phyloP scores from a whole-genome alignment of 2,329 filamentous ascomycete genomes.

The Westerdykella sp. region DNA sequence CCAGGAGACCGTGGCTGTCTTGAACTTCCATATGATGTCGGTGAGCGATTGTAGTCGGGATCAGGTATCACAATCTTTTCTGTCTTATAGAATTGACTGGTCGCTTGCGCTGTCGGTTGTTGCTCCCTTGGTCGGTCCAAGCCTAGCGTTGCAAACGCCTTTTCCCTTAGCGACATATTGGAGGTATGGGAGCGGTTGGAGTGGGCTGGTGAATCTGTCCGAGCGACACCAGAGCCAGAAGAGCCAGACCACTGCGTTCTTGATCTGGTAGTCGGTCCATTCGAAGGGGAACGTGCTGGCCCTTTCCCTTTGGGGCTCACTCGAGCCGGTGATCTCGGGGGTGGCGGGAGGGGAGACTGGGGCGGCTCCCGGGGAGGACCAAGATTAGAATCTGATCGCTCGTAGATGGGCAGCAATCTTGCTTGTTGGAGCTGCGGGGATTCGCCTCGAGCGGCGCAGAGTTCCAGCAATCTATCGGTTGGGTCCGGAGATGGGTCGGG shows the following conservation, averaged over 20 bases:
- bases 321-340: not conserved
- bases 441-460: conserved; percentile 7
- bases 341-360: conserved; percentile 11
- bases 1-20: not conserved
- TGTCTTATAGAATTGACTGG: not conserved
- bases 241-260: not conserved
- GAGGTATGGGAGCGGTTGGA: conserved; percentile 10
- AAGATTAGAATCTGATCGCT: conserved; percentile 9
- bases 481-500: conserved; percentile 25
- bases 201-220: not conserved
- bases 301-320: no score
- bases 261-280: not conserved
- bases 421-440: conserved; percentile 6
- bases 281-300: not conserved
- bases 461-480: conserved; percentile 9
- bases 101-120: not conserved
- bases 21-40: not conserved
- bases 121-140: conserved; percentile 10
- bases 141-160: conserved; percentile 17
- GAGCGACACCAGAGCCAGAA: not conserved
- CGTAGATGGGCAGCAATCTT: conserved; percentile 16
- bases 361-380: conserved; percentile 18
- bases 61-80: not conserved
- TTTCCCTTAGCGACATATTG: conserved; percentile 15
- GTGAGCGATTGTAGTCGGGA: not conserved